These are phyloP conservation scores for Agaricus sinodeliciosus DNA, from an alignment of 768 basidiomycete species.

Conservation along the genomic window DNA sequence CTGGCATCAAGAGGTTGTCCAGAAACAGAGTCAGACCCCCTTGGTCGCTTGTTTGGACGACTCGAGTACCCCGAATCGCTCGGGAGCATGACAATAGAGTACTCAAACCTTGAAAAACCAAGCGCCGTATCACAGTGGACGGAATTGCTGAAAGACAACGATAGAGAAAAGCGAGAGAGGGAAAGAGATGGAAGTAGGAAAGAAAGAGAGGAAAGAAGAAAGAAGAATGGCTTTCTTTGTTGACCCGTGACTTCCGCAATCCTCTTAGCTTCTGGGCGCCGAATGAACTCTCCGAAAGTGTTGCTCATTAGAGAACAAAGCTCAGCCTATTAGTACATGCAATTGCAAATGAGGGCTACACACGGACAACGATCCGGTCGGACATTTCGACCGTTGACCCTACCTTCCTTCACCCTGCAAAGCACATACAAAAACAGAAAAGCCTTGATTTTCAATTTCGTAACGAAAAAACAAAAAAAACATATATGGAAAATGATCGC, in stretches of 20 bases:
- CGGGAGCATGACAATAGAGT: slow-evolving; percentile 1
- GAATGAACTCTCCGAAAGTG: not conserved
- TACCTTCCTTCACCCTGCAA: not conserved
- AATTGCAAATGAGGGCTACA: not conserved
- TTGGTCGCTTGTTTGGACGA: slow-evolving; percentile 2
- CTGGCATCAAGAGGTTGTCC: not conserved
- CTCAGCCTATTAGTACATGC: too few species aligned
- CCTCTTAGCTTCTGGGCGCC: slow-evolving; percentile 8
- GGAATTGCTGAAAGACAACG: too few species aligned
- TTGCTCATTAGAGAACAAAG: not conserved
- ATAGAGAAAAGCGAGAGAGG: not conserved
- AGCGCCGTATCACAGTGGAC: not conserved
- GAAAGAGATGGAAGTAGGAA: not conserved
- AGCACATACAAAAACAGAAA: too few species aligned
- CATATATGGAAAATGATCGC: not conserved
- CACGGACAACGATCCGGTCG: slow-evolving; percentile 7
- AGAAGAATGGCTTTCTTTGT: not conserved
- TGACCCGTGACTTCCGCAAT: slow-evolving; percentile 15
- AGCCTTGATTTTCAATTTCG: too few species aligned
- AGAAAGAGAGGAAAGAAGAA: slow-evolving; percentile 5
- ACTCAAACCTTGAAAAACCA: not conserved
- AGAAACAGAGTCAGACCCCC: not conserved
- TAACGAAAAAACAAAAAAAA: not conserved
- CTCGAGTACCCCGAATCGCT: slow-evolving; percentile 3
- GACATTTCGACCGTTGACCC: not conserved